Base-by-base conservation (phyloP, 257 asterid species). In the Solanum arcanum region DNA sequence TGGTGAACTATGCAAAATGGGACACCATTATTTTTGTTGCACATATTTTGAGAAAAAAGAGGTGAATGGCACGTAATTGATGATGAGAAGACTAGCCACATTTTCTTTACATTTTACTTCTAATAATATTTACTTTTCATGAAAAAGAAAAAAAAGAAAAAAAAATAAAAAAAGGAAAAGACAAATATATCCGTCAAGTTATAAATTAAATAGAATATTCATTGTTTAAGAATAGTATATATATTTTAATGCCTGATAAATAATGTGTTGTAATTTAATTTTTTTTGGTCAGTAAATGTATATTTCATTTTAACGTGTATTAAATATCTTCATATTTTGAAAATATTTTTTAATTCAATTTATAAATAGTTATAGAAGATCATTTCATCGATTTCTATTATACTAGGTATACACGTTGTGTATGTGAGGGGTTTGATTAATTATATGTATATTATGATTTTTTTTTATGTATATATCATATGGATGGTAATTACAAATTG, bases 41-140 rank as follows among this genome's bases (percentile, higher is more conserved):
- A 16, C 37, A 27, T 16, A 80, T 27, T 80, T 47, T 47, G 13
- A 47, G 27, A 16, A 84, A 87, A 91, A 41, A 90, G 91, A 89
- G 91, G 91, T 88, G 83, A 93, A 60, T 80, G 42, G 77, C 89
- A 92, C 94, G 94, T 88, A 92, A 92, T 90, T 90, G 90, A 91
- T 91, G 89, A 92, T 87, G 86, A 89, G 89, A 90, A 88, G 86
- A 90, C 92, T 85, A 77, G 46, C 85, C 85, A 42, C 85, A 80
- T 16, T 80, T 80, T 80, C 41, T 77, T 66, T 11, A 64, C 33
- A 64, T 64, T 64, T 64, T 64, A 64, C 8, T 64, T n/a, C 33
- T 62, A 62, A 62, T n/a, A 33, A n/a, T 62, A 64, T 64, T 64
- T 64, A 3, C 18, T 64, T 64, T 64, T 64, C 2, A 64, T 64